Conservation (phyloP, 75 land plant genomes). For the Cunninghamia lanceolata region DNA sequence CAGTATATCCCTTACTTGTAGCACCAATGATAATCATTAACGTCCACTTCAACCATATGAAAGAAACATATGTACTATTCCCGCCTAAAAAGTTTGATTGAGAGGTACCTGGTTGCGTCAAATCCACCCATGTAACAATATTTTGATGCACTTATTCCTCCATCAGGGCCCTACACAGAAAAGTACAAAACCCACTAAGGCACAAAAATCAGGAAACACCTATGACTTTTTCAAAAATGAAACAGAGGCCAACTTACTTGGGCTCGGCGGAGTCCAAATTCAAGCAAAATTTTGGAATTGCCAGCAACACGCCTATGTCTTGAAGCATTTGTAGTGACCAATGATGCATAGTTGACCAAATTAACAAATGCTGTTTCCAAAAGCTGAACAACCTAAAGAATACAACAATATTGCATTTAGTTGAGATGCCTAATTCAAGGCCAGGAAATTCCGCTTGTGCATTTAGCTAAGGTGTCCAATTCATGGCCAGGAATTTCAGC, state of each 20-base stretch:
- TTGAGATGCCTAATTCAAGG: neutral
- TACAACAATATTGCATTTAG: conserved; percentile 9
- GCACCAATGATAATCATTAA: neutral
- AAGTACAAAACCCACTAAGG: neutral
- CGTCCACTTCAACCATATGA: neutral
- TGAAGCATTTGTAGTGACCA: conserved; percentile 98
- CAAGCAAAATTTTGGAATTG: conserved; percentile 73
- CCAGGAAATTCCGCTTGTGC: neutral
- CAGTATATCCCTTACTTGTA: neutral
- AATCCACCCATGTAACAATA: conserved; percentile 96
- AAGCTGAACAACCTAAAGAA: conserved; percentile 73
- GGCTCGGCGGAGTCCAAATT: conserved; percentile 95
- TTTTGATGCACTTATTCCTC: conserved; percentile 94
- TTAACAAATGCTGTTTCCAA: conserved; percentile 90
- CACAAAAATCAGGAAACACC: conserved; percentile 6
- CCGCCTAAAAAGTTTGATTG: neutral
- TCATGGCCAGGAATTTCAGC: neutral
- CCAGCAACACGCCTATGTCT: conserved; percentile 95
- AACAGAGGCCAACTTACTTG: conserved; percentile 44
- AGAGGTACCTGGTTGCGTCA: conserved; percentile 88
- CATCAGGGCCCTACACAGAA: conserved; percentile 85
- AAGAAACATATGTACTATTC: neutral
- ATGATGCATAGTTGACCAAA: conserved; percentile 88
- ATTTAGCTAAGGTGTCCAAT: no score
- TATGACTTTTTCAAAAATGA: neutral